A percentile compares a stretch with the other conserved stretches of the same genome.
Conservation (phyloP, 805 yeast species). For the Metschnikowia sp. region DNA sequence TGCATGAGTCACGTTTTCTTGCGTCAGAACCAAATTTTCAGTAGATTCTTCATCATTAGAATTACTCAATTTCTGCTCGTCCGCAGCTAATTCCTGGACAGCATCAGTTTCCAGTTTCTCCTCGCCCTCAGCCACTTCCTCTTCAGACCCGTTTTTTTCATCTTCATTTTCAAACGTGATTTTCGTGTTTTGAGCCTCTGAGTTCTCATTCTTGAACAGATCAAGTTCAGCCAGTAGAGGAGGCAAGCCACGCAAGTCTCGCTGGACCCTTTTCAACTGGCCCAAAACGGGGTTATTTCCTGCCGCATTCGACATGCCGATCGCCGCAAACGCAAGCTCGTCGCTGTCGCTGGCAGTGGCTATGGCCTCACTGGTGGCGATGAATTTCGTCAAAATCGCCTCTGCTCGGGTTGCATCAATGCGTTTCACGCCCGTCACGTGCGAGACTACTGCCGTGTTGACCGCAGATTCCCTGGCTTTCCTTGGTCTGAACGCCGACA, state of each 20-base stretch:
- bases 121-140: slow-evolving; percentile 5
- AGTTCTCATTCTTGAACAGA: slow-evolving; percentile 4
- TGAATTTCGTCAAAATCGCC: slow-evolving; percentile 40
- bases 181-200: slow-evolving; percentile 22
- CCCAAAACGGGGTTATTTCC: slow-evolving; percentile 44
- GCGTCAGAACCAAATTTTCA: not conserved
- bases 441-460: slow-evolving; percentile 45
- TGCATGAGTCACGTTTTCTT: too few relatives aligned
- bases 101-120: slow-evolving; percentile 7
- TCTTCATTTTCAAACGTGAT: slow-evolving; percentile 23
- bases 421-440: slow-evolving; percentile 25
- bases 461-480: slow-evolving; percentile 43
- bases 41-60: not conserved
- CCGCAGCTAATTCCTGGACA: not conserved
- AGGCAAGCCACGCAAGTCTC: slow-evolving; percentile 79
- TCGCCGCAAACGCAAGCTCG: slow-evolving; percentile 15
- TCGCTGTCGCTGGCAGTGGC: slow-evolving; percentile 29
- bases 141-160: slow-evolving; percentile 4
- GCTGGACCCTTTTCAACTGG: slow-evolving; percentile 69
- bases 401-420: slow-evolving; percentile 45
- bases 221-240: slow-evolving; percentile 42
- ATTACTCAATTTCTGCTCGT: not conserved
- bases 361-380: slow-evolving; percentile 36
- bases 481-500: slow-evolving; percentile 33
- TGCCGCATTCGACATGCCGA: slow-evolving; percentile 31